Conservation (phyloP, 257 asterid genomes). For the Solanum megistacrolobum region DNA sequence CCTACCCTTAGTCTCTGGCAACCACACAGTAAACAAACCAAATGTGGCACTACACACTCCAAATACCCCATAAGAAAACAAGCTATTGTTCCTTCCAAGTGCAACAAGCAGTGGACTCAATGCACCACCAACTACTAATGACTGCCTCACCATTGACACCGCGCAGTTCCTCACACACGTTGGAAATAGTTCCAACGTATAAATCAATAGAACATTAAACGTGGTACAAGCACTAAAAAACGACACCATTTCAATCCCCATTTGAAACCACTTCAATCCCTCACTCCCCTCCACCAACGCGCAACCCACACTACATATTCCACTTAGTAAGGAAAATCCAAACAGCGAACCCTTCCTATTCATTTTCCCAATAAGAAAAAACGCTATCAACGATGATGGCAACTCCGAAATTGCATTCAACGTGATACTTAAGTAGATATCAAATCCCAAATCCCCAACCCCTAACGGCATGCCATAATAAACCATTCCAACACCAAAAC, state of each 20-base stretch:
- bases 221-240: conserved; percentile 49
- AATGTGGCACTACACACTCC: conserved; percentile 31
- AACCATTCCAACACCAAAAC: conserved; percentile 43
- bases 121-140: conserved; percentile 43
- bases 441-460: conserved; percentile 25
- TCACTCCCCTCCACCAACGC: conserved; percentile 5
- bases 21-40: conserved; percentile 22
- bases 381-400: conserved; percentile 39
- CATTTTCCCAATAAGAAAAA: conserved; percentile 25
- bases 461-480: conserved; percentile 84
- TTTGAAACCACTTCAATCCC: conserved; percentile 8
- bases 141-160: conserved; percentile 60
- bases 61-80: conserved; percentile 43
- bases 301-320: conserved; percentile 38
- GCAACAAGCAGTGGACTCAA: conserved; percentile 49
- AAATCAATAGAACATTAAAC: conserved; percentile 32
- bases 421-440: conserved; percentile 48
- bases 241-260: conserved; percentile 42
- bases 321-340: conserved; percentile 34
- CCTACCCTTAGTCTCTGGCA: conserved; percentile 66
- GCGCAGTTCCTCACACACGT: conserved; percentile 73
- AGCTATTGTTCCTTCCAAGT: conserved; percentile 30
- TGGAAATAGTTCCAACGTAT: conserved; percentile 62
- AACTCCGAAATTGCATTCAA: conserved; percentile 51
- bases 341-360: conserved; percentile 22